phyloP scores from a whole-genome alignment of 192 early-diverging fungal genomes.

The Anaeromyces robustus region DNA sequence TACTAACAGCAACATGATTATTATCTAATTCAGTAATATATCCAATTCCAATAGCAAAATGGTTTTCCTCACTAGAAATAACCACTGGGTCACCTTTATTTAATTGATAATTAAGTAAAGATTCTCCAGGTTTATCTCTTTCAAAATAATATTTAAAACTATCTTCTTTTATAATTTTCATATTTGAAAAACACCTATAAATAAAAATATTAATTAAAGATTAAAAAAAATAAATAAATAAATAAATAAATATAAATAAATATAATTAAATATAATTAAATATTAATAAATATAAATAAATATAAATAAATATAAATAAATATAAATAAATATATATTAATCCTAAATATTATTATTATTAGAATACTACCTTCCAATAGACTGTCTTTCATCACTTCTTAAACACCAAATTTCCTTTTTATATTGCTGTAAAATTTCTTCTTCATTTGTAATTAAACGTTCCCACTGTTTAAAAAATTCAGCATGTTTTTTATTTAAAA shows the following conservation, averaged over 20 bases:
- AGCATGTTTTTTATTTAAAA: slow-evolving; percentile 37
- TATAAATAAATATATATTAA: no score
- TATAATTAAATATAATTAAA: no score
- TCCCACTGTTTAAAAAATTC: slow-evolving; percentile 70
- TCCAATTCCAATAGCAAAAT: slow-evolving; percentile 62
- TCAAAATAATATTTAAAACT: not conserved
- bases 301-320: not conserved
- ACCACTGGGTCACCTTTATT: slow-evolving; percentile 62
- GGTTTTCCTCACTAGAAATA: slow-evolving; percentile 55
- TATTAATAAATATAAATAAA: no score
- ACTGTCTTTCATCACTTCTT: slow-evolving; percentile 26
- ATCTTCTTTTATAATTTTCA: slow-evolving; percentile 4
- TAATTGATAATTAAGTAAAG: slow-evolving; percentile 27
- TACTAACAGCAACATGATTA: slow-evolving; percentile 26
- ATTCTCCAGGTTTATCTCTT: not conserved
- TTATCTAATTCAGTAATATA: slow-evolving; percentile 39
- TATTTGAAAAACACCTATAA: slow-evolving; percentile 7
- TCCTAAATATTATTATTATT: no score
- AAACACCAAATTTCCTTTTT: slow-evolving; percentile 57
- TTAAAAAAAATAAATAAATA: not conserved
- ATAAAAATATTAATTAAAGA: not conserved
- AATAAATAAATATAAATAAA: not conserved
- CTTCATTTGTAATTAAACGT: slow-evolving; percentile 54
- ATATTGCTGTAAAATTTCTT: slow-evolving; percentile 14
- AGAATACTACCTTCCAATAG: slow-evolving; percentile 8